phyloP scores from a whole-genome alignment of 78 protist genomes.

The Chrysochromulina tobinii region DNA sequence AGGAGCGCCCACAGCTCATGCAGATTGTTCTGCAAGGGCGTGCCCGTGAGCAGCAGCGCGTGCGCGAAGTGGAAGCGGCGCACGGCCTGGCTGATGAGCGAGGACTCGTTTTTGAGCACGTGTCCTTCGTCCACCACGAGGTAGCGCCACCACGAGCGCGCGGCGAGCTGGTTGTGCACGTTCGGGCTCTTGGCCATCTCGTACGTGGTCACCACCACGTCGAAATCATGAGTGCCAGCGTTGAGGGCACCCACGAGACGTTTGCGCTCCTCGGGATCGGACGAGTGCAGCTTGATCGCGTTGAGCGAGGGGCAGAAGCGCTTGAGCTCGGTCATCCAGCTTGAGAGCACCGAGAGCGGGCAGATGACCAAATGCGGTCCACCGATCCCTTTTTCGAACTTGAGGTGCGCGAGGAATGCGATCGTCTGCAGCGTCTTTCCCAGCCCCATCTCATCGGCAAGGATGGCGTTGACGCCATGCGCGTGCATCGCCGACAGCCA shows the following conservation, averaged over 20 bases:
- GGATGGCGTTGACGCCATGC: constrained; percentile 77
- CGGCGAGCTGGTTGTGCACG: not conserved
- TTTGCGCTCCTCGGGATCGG: not conserved
- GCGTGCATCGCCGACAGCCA: constrained; percentile 82
- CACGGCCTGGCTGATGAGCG: not conserved
- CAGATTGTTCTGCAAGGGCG: constrained; percentile 73
- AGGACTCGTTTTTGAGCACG: constrained; percentile 61
- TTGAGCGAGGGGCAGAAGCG: constrained; percentile 42
- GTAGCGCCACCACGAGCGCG: constrained; percentile 51
- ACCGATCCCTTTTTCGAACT: not conserved
- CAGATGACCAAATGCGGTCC: constrained; percentile 57
- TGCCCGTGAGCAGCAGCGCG: constrained; percentile 67
- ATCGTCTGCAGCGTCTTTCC: constrained; percentile 73
- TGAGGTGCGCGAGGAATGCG: constrained; percentile 48
- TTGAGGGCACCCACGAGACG: not conserved
- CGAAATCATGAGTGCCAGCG: constrained; percentile 52
- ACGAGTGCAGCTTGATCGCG: constrained; percentile 27
- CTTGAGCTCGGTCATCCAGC: constrained; percentile 34
- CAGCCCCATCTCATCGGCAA: constrained; percentile 67
- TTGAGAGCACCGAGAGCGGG: constrained; percentile 32
- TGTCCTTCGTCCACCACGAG: constrained; percentile 93
- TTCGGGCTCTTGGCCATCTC: constrained; percentile 71
- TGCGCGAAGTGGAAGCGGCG: not conserved
- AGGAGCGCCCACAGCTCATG: constrained; percentile 73
- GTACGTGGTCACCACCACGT: constrained; percentile 88